Conservation (phyloP, 768 basidiomycete species). For the Flagelloscypha sp. region DNA sequence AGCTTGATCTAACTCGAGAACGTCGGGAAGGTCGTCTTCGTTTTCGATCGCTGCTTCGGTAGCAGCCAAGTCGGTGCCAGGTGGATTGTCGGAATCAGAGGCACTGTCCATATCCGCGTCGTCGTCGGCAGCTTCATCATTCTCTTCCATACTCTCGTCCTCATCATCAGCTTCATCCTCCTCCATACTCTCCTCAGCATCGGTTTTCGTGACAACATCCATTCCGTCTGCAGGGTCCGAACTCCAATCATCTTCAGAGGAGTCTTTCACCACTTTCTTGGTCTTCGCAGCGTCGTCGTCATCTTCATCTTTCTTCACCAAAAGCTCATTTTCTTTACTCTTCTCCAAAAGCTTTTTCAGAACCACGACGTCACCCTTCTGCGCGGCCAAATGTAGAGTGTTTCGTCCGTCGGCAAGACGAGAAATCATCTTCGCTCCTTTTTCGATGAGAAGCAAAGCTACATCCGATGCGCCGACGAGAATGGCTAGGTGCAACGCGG, state of each 20-base stretch:
- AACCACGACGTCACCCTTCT: conserved; percentile 32
- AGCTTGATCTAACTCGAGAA: conserved; percentile 41
- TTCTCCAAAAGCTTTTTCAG: conserved; percentile 43
- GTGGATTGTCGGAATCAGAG: no score
- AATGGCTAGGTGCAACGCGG: conserved; percentile 51
- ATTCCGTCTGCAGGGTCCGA: no score
- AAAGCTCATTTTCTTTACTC: conserved; percentile 32
- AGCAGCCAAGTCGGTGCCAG: no score
- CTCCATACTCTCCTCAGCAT: no score
- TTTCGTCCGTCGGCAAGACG: conserved; percentile 50
- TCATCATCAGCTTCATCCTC: no score
- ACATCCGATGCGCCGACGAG: conserved; percentile 36
- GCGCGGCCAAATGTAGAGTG: conserved; percentile 49
- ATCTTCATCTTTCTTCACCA: conserved; percentile 15
- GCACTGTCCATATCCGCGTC: no score
- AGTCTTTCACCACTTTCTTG: conserved; percentile 16
- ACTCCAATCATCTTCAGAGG: conserved; percentile 46
- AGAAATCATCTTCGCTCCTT: conserved; percentile 46
- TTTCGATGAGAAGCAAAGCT: conserved; percentile 43
- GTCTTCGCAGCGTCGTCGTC: conserved; percentile 19
- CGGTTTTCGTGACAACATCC: no score
- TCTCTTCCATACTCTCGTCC: no score
- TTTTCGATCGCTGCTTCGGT: conserved; percentile 30
- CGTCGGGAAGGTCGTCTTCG: conserved; percentile 39
- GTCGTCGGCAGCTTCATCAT: no score